phyloP scores from a whole-genome alignment of 2,329 filamentous ascomycete species.

The Triangularia setosa region DNA sequence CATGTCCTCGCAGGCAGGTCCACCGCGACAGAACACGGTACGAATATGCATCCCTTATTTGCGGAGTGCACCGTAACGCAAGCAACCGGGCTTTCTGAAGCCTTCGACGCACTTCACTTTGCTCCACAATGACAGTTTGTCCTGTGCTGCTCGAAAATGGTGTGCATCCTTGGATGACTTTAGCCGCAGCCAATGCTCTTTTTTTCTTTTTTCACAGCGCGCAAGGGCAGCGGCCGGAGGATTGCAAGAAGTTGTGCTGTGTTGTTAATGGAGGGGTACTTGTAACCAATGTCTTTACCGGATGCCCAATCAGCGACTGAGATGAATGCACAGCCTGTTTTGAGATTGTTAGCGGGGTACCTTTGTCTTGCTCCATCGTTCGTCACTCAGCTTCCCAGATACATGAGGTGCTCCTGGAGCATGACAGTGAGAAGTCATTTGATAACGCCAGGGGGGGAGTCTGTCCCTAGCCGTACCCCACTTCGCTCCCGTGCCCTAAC shows the following conservation, averaged over 20 bases:
- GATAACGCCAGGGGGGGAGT: constrained; percentile 1
- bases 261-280: constrained; percentile 1
- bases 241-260: neutral
- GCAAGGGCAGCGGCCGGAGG: neutral
- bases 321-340: neutral
- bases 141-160: neutral
- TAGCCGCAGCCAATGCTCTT: constrained; percentile 11
- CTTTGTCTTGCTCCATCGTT: neutral
- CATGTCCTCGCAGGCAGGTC: neutral
- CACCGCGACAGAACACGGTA: neutral
- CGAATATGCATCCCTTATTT: neutral
- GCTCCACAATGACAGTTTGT: neutral
- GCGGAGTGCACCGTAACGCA: neutral
- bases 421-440: neutral
- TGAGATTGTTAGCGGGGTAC: neutral
- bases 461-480: constrained; percentile 11
- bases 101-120: neutral
- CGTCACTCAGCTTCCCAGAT: neutral
- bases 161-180: constrained; percentile 7
- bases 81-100: neutral
- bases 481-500: constrained; percentile 16
- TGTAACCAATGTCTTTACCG: neutral
- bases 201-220: neutral
- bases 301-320: neutral
- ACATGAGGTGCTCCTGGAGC: neutral